phyloP scores from a whole-genome alignment of 2,329 filamentous ascomycete species.

The Akanthomyces lecanii region DNA sequence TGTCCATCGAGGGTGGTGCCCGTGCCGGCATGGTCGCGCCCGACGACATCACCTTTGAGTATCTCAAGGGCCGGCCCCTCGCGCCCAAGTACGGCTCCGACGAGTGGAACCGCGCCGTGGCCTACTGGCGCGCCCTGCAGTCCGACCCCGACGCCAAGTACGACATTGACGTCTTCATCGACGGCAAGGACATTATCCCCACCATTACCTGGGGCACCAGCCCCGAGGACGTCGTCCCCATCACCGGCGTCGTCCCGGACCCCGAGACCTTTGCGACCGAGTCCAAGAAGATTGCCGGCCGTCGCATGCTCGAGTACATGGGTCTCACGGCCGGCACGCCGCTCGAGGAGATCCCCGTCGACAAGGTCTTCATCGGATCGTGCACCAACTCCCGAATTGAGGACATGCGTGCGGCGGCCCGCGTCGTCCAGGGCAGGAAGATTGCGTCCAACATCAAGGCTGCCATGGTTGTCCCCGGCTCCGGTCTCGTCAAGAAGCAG shows the following conservation, averaged over 20 bases:
- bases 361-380: constrained; percentile 97
- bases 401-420: constrained; percentile 82
- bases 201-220: constrained; percentile 97
- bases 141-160: constrained; percentile 87
- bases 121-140: constrained; percentile 82
- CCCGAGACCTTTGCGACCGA: constrained; percentile 81
- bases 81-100: constrained; percentile 79
- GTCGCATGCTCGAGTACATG: constrained; percentile 92
- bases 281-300: constrained; percentile 73
- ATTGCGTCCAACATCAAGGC: constrained; percentile 84
- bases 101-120: constrained; percentile 83
- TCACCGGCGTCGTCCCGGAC: constrained; percentile 84
- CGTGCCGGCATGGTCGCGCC: constrained; percentile 96
- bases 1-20: constrained; percentile 95
- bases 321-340: constrained; percentile 78
- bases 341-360: constrained; percentile 86
- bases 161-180: constrained; percentile 83
- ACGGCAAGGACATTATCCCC: constrained; percentile 87
- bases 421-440: constrained; percentile 82
- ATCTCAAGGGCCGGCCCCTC: constrained; percentile 85
- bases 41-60: constrained; percentile 90
- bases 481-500: constrained; percentile 86
- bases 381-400: constrained; percentile 98
- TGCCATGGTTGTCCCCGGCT: constrained; percentile 94
- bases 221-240: constrained; percentile 92